Base-by-base conservation (phyloP, 495 filamentous ascomycete genomes). In the Penicillium turbatum region DNA sequence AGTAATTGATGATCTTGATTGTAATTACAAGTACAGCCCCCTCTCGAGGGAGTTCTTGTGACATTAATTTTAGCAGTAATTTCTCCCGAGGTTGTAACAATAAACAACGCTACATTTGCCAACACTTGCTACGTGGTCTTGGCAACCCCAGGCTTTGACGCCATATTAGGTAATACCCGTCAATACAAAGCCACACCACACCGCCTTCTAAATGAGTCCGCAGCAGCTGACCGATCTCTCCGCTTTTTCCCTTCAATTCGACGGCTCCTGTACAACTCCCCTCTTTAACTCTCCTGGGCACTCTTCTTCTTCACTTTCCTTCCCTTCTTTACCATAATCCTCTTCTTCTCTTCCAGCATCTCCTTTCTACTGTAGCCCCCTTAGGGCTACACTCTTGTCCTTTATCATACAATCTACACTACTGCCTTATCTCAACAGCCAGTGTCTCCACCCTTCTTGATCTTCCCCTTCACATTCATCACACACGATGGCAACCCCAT, bases 401-500 rank as follows among this genome's bases (percentile, higher is more conserved):
- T 42, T 27, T 24, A n/a, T 15, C 8, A 39, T 37, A 36, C 30
- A 35, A 17, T 27, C 35, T 27, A 16, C 12, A 34, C 38, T 34
- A 19, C 19, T 42, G 48, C 38, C 48, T 47, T 49, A 46, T 57
- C 54, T 54, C 45, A 13, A 10, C 12, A 26, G 26, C 12, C 52
- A 43, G 45, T 38, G 49, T 41, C 41, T 39, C 48, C 36, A 47
- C 49, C 38, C 30, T 21, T 51, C 30, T 24, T 24, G 21, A 50
- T 29, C 13, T 34, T 47, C 13, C 40, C 53, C 35, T 37, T 37
- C 35, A 16, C 11, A 8, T 16, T 16, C 13, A 43, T 48, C 48
- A 41, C 35, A 19, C 62, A 70, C 38, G 60, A 74, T 73, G 71
- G 60, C 72, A 19, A 62, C 68, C 31, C 55, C 66, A 42, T 55